These are phyloP conservation scores for Carex scoparia DNA, from an alignment of 176 grass and related monocot genomes.

Conservation along the genomic window DNA sequence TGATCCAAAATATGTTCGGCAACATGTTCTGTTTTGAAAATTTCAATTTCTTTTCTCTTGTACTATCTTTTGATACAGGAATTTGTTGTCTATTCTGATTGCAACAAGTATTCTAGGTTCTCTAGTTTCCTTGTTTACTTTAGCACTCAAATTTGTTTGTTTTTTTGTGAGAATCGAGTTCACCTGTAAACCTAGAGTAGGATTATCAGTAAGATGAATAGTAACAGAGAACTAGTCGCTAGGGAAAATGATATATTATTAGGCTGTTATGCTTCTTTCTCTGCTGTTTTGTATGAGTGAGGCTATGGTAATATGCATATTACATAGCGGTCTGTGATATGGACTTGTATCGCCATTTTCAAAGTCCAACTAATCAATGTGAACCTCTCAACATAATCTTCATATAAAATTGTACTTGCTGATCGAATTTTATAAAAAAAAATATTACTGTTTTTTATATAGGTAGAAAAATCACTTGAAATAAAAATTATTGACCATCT, in stretches of 20 bases:
- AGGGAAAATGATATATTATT: background rate
- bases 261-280: background rate
- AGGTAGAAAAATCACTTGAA: no score
- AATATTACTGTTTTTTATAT: no score
- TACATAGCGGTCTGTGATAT: no score
- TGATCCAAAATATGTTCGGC: constrained; percentile 24
- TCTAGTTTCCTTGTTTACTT: background rate
- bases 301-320: no score
- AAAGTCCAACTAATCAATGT: no score
- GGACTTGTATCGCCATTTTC: no score
- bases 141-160: background rate
- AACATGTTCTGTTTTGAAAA: background rate
- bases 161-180: background rate
- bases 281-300: background rate
- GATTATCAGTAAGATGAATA: background rate
- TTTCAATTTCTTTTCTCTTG: background rate
- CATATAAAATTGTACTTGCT: no score
- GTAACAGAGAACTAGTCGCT: background rate
- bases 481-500: no score
- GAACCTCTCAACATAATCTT: no score
- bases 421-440: no score
- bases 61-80: background rate
- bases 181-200: constrained; percentile 5
- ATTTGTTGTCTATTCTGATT: background rate
- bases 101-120: background rate